Conservation (phyloP, 176 grass and related monocot species). For the Eleusine coracana region DNA sequence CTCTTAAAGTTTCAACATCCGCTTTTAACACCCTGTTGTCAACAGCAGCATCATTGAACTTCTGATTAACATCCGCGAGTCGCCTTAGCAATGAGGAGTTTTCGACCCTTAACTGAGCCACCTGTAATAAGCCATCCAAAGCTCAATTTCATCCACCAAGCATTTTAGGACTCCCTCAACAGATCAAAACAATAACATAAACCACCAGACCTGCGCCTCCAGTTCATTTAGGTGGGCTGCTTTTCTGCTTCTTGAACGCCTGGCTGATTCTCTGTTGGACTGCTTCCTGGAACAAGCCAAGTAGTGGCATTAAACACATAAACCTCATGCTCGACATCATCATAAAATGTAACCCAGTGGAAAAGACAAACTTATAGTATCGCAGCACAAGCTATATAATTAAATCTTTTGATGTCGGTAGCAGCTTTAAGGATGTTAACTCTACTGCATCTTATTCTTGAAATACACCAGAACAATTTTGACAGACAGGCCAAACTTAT, state of each 20-base stretch:
- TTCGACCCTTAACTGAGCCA: conserved; percentile 79
- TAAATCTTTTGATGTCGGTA: neutral
- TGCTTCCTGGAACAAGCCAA: conserved; percentile 64
- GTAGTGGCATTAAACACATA: neutral
- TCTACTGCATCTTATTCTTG: neutral
- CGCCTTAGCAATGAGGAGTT: conserved; percentile 75
- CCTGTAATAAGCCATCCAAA: conserved; percentile 41
- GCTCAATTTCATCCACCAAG: neutral
- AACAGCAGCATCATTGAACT: conserved; percentile 78
- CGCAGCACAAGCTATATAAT: neutral
- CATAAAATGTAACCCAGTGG: neutral
- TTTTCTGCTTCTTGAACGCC: conserved; percentile 94
- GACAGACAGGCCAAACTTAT: neutral
- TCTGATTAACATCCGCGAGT: conserved; percentile 80
- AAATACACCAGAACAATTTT: neutral
- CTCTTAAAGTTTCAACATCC: conserved; percentile 74
- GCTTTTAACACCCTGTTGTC: conserved; percentile 84
- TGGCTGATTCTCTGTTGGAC: conserved; percentile 92
- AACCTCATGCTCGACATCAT: neutral
- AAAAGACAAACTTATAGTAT: conserved; percentile 18
- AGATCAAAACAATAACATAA: neutral
- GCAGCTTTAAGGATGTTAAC: neutral
- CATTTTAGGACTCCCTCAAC: neutral
- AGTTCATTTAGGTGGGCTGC: conserved; percentile 83
- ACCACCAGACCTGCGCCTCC: conserved; percentile 65